Evolutionary conservation across 192 early-diverging fungal genomes (phyloP).

Genomic region (Mortierella hygrophila): DNA sequence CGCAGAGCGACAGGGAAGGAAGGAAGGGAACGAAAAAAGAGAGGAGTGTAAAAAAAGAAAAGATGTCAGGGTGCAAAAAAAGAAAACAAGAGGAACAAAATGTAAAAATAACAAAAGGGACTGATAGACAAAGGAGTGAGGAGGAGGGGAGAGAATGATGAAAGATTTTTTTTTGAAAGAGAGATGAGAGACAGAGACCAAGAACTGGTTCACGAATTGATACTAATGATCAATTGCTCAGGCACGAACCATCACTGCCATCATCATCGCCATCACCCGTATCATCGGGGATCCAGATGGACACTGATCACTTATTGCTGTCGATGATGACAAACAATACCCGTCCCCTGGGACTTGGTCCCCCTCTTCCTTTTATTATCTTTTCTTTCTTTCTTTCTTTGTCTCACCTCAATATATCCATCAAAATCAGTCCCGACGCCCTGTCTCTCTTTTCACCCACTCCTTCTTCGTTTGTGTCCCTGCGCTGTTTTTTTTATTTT

Average conservation of each 20-base stretch:
- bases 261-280: not conserved
- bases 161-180: too few relatives aligned
- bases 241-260: not conserved
- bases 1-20: not conserved
- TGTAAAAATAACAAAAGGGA: not conserved
- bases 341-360: too few relatives aligned
- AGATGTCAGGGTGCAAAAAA: not conserved
- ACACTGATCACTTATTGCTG: too few relatives aligned
- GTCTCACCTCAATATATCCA: not conserved
- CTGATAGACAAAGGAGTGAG: not conserved
- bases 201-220: not conserved
- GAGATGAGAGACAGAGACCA: not conserved
- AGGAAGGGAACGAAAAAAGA: not conserved
- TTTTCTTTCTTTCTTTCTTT: not conserved
- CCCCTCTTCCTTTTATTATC: not conserved
- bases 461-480: not conserved
- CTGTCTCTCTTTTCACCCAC: conserved; percentile 9
- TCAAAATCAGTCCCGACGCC: not conserved
- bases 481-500: not conserved
- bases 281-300: too few relatives aligned
- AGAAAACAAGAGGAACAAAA: not conserved
- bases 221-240: not conserved
- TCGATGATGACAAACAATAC: too few relatives aligned
- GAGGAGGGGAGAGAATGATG: not conserved
- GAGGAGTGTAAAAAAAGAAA: not conserved